phyloP scores from a whole-genome alignment of 2,329 filamentous ascomycete species.

The Pyrenophora teres region DNA sequence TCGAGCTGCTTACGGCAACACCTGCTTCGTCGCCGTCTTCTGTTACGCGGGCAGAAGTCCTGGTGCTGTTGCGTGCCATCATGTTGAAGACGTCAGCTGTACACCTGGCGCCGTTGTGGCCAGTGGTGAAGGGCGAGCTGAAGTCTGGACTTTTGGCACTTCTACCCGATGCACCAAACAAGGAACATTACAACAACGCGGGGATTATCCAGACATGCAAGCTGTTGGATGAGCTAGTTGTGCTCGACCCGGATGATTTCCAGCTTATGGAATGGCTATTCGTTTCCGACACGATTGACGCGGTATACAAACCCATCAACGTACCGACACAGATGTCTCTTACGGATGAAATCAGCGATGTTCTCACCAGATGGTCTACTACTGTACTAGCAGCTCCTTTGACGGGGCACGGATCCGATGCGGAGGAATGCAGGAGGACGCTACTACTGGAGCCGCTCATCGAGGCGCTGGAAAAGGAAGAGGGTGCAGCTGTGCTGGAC shows the following conservation, averaged over 20 bases:
- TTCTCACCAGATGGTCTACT: conserved; percentile 53
- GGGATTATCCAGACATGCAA: conserved; percentile 91
- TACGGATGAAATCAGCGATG: conserved; percentile 82
- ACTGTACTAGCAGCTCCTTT: conserved; percentile 5
- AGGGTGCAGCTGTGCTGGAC: conserved; percentile 54
- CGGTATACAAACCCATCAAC: conserved; percentile 76
- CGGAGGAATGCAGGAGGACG: conserved; percentile 35
- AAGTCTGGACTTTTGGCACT: conserved; percentile 79
- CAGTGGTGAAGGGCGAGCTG: conserved; percentile 83
- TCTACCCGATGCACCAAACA: conserved; percentile 68
- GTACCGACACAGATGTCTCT: conserved; percentile 73
- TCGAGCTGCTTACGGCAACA: conserved; percentile 83
- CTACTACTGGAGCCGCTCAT: conserved; percentile 53
- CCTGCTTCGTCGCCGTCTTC: conserved; percentile 90
- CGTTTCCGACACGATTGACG: conserved; percentile 94
- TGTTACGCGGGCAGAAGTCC: conserved; percentile 83
- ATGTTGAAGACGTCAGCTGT: conserved; percentile 77
- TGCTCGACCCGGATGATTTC: conserved; percentile 90
- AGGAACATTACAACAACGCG: conserved; percentile 75
- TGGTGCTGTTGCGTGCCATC: conserved; percentile 83
- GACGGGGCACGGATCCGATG: background rate
- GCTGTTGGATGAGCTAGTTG: conserved; percentile 84
- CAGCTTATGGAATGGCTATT: conserved; percentile 99
- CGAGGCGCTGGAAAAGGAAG: conserved; percentile 38
- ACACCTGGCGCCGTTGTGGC: conserved; percentile 86